Percentiles rank a stretch among this genome's conserved stretches.
phyloP scores from a whole-genome alignment of 2,329 filamentous ascomycete genomes.

The Diatrype stigma region DNA sequence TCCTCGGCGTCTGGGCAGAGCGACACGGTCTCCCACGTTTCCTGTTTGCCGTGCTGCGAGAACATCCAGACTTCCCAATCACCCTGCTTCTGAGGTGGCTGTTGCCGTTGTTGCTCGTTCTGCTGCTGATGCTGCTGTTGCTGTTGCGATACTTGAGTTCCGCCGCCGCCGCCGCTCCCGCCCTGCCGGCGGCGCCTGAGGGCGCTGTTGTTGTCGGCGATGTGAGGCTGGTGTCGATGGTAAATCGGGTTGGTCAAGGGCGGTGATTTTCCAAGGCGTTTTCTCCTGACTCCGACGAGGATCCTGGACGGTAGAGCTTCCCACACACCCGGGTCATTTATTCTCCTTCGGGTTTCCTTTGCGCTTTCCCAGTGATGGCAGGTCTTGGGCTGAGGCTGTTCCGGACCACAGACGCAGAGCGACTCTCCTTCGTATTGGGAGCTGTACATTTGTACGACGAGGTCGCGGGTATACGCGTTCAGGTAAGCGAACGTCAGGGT shows the following conservation, averaged over 20 bases:
- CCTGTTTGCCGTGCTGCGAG: slow-evolving; percentile 39
- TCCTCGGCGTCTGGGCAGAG: slow-evolving; percentile 38
- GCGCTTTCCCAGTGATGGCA: slow-evolving; percentile 50
- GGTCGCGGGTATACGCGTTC: slow-evolving; percentile 54
- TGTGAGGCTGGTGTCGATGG: slow-evolving; percentile 11
- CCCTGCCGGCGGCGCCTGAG: slow-evolving; percentile 27
- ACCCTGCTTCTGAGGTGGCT: slow-evolving; percentile 20
- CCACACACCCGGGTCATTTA: slow-evolving; percentile 64
- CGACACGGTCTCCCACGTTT: slow-evolving; percentile 41
- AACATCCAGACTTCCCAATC: slow-evolving; percentile 55
- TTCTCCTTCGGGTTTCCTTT: slow-evolving; percentile 45
- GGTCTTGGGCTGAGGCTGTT: slow-evolving; percentile 34
- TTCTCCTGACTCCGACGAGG: slow-evolving; percentile 59
- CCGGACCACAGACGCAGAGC: slow-evolving; percentile 52
- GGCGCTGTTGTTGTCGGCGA: slow-evolving; percentile 12
- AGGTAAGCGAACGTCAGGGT: slow-evolving; percentile 64
- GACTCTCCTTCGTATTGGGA: slow-evolving; percentile 48
- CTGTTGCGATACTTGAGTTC: not conserved
- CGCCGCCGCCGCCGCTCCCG: slow-evolving; percentile 2
- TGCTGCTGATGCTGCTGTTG: slow-evolving; percentile 2
- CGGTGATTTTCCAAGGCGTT: slow-evolving; percentile 23
- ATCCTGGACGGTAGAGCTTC: slow-evolving; percentile 56
- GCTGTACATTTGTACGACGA: slow-evolving; percentile 61
- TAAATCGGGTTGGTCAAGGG: slow-evolving; percentile 13
- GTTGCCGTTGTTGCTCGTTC: slow-evolving; percentile 11